Evolutionary conservation across 306 rosid genomes (phyloP), one percentile per base, ranked within the genome.

Genomic region (Benincasa hispida): DNA sequence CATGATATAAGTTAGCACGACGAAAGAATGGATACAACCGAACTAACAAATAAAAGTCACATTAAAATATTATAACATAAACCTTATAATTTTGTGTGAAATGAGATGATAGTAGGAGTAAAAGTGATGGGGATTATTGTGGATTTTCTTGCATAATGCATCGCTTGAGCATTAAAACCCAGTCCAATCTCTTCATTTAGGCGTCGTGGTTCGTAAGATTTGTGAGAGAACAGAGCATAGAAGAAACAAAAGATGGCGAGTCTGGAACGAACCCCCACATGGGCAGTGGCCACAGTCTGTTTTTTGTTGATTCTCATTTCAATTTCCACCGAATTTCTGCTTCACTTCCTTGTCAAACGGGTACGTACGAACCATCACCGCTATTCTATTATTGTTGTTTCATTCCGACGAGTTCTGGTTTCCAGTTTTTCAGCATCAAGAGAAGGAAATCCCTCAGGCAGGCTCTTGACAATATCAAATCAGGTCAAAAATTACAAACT

Each of bases 221-320:
- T 15, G 6, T 14, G 19, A 48, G 47, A 17, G 22, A 34, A 5
- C 34, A 58, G 4, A 55, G 37, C 0, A n/a, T 12, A 12, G 14
- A 22, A 34, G 19, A 45, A 45, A 45, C 15, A 17, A 50, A 68
- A 2, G n/a, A 80, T 82, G 86, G 83, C 65, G 1, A 82, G 30
- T 37, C 65, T 47, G 54, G 87, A 86, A 85, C 21, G 5, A 10
- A 88, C 92, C 28, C 84, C 92, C 11, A 88, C 92, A 76, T 88
- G 90, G 90, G 90, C 92, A 25, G 87, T 88, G 22, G 86, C 92
- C 13, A 82, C 81, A 1, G 86, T 89, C 35, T 85, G 87, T 79
- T 83, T 87, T 60, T 1, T 83, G 22, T 48, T 87, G 83, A 77
- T 85, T 48, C 8, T 85, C 3, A 28, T 83, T 34, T 89, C 92